Evolutionary conservation across 2,329 filamentous ascomycete species (phyloP), one percentile per base, ranked within the genome.

Genomic region (Ophiostoma novo-ulmi): DNA sequence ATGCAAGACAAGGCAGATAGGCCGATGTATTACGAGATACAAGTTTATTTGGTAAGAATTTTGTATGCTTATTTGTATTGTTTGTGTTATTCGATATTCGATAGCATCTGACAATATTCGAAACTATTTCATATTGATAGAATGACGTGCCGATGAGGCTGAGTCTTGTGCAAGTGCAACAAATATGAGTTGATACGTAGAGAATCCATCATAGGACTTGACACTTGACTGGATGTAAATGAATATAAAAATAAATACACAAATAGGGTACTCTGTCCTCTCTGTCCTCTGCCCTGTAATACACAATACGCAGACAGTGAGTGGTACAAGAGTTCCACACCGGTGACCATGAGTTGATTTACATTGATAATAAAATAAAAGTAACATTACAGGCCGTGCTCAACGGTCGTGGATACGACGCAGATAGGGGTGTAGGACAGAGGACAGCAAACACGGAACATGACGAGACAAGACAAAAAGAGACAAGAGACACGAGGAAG

Each of bases 71-170:
- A 31, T 31, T 44, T 13, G 38, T 13, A 11, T 39, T 39, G 10
- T 31, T 31, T 39, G 38, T 10, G 38, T 11, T 39, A 6, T 11
- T 39, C 38, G 11, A 20, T 6, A 20, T 20, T 5, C 14, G 17
- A 48, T 48, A 48, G 31, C 31, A 31, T 31, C 31, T 31, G 31
- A 31, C 31, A 31, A 31, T 31, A 31, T 31, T 31, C 3, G 31
- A 31, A 4, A 31, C 31, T 31, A 31, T 4, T 31, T 31, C 2
- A 31, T 31, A 31, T 31, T 31, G 31, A 4, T 31, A 31, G 31
- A 17, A 58, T 58, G 52, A 58, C n/a, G 52, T 58, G 52, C 52
- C n/a, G 52, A 58, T 22, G 52, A 58, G 52, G 52, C 52, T 58
- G 52, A 58, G 44, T 20, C 38, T 48, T 48, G 52, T 58, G 52